A percentile compares a stretch with the other conserved stretches of the same genome.
phyloP scores from a whole-genome alignment of 192 early-diverging fungal genomes.

The Phlyctochytrium bullatum region DNA sequence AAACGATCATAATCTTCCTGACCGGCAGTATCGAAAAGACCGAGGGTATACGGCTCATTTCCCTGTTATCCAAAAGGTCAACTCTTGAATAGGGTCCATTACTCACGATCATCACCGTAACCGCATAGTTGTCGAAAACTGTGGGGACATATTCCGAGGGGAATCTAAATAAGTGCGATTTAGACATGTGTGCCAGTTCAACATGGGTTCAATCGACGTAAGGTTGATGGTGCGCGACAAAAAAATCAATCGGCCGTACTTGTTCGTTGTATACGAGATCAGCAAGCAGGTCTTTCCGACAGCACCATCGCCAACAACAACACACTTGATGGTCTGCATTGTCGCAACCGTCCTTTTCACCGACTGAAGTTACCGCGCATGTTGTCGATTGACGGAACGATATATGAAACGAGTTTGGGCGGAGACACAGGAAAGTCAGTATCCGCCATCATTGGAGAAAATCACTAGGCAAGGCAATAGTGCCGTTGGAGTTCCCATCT shows the following conservation, averaged over 20 bases:
- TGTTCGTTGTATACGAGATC: constrained; percentile 93
- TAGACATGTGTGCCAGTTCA: background rate
- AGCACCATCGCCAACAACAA: constrained; percentile 68
- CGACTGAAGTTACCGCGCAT: too few relatives aligned
- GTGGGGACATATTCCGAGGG: constrained; percentile 96
- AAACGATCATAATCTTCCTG: constrained; percentile 96
- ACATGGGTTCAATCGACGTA: background rate
- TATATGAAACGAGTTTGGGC: too few relatives aligned
- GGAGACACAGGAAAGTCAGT: too few relatives aligned
- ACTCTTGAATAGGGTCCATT: background rate
- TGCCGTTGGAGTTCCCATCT: too few relatives aligned
- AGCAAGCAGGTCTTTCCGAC: constrained; percentile 88
- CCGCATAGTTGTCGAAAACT: constrained; percentile 99
- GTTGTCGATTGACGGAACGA: too few relatives aligned
- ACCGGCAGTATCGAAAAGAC: constrained; percentile 94
- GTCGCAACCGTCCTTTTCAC: background rate
- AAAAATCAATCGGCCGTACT: constrained; percentile 2
- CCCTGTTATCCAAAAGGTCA: constrained; percentile 41
- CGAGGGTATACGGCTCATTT: constrained; percentile 92
- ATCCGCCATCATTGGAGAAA: too few relatives aligned
- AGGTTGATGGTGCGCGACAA: background rate
- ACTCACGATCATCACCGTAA: constrained; percentile 95
- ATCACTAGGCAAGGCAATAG: too few relatives aligned
- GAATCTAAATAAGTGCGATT: constrained; percentile 57
- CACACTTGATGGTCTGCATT: constrained; percentile 70